A percentile compares a stretch with the other conserved stretches of the same genome.
Conservation (phyloP, 441 rosid species). For the Corymbia calophylla region DNA sequence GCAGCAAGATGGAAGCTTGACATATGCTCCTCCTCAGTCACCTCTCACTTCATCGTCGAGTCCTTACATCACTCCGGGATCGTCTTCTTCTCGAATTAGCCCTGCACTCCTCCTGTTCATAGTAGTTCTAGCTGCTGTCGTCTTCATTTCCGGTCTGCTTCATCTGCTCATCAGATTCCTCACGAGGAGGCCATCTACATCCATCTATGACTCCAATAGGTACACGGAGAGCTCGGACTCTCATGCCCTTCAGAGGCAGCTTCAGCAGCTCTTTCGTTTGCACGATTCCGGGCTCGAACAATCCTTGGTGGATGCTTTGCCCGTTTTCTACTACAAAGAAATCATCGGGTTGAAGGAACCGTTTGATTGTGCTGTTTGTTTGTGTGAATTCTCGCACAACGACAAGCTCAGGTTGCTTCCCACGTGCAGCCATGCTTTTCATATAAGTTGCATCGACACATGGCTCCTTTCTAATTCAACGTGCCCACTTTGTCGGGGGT, state of each 20-base stretch:
- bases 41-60: conserved; percentile 15
- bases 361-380: conserved; percentile 68
- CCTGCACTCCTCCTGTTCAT: conserved; percentile 61
- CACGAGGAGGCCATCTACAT: conserved; percentile 28
- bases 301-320: conserved; percentile 47
- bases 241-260: conserved; percentile 52
- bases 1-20: conserved; percentile 15
- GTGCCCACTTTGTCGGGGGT: conserved; percentile 67
- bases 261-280: conserved; percentile 60
- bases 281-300: conserved; percentile 75
- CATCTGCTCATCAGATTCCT: conserved; percentile 68
- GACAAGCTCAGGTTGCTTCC: conserved; percentile 71
- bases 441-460: conserved; percentile 56
- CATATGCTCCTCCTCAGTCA: conserved; percentile 20
- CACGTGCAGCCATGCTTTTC: conserved; percentile 66
- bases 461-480: conserved; percentile 87
- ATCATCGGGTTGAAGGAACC: conserved; percentile 49
- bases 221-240: conserved; percentile 34
- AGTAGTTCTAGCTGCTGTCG: conserved; percentile 49
- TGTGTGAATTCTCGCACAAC: conserved; percentile 43
- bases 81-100: conserved; percentile 38
- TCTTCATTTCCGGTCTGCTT: conserved; percentile 70
- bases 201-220: conserved; percentile 34
- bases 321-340: conserved; percentile 46
- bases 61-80: conserved; percentile 16